Base-by-base conservation (phyloP, 495 filamentous ascomycete genomes). In the Platismatia glauca region DNA sequence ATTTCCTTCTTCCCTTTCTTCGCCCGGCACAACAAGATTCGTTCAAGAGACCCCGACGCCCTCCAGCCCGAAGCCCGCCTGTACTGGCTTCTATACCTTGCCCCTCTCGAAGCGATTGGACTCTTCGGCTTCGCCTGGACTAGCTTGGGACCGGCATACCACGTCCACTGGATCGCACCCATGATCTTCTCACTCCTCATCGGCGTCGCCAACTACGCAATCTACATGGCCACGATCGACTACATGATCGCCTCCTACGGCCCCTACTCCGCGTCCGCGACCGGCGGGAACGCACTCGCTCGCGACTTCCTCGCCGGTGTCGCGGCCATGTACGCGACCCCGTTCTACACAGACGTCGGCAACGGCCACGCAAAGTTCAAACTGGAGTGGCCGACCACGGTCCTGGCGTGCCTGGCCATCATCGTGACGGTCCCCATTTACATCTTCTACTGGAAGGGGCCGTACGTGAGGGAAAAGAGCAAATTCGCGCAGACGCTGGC, bases 211-310 rank as follows among this genome's bases (percentile, higher is more conserved):
- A 87, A 88, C 67, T 88, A 87, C 65, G 77, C 79, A 55, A 87
- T 89, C 66, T 88, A 89, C 73, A 89, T 90, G 86, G 87, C 86
- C 0, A 90, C 89, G 0, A 88, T 91, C 62, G 88, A 92, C 66
- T 92, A 92, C 74, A 91, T 90, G 88, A 83, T 91, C n/a, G 84
- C 82, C 48, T 82, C 86, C 2, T 91, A 92, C 70, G 89, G 88
- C 0, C 86, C 85, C 0, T 91, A 90, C 71, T 84, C 86, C 33
- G 86, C 89, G 6, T 90, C 88, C 1, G 89, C 89, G 0, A 91
- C 89, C 2, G 89, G 89, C 24, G 86, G 85, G 2, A 89, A 89
- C 64, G 85, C 81, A 0, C 75, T 79, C 24, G 76, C 76, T 0
- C 69, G 78, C 50, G 78, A 81, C 62, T 74, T 81, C 63, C 71